Base-by-base conservation (phyloP, 2,329 filamentous ascomycete species). In the Stemphylium lycopersici region DNA sequence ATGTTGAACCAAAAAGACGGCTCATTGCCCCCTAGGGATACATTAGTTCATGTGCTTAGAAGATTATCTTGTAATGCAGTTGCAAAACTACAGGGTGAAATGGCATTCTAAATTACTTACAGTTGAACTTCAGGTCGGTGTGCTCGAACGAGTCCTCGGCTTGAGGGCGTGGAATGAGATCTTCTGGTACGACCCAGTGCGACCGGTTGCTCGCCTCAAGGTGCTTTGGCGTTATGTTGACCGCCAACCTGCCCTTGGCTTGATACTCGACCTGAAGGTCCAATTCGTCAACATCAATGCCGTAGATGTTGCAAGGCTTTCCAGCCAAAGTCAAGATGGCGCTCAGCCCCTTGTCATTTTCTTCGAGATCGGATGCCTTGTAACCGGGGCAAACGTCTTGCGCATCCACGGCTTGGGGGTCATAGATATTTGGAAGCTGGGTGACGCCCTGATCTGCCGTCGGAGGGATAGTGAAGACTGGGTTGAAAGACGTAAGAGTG, bases 241-340 rank as follows among this genome's bases (percentile, higher is more conserved):
- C 79, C 50, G 88, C 87, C 36, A 95, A 73, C 1, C 90, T 82
- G 62, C 90, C 84, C 13, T 76, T 74, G 4, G 84, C 81, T 68
- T 90, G 86, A 61, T 87, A 88, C 65, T 87, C 84, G 11, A 95
- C 87, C 3, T 84, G 82, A 29, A 96, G 77, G 32, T 81, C 82
- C 43, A 96, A 77, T 4, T 82, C 78, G 20, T 87, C 80, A 24
- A 96, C 78, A 68, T 96, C 91, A 6, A 82, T 88, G 0, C 91
- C 91, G 60, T 93, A 96, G 18, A 86, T 83, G 72, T 93, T 89
- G 78, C 91, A 87, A 26, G 83, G 70, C 18, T 77, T 61, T 3
- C 84, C 84, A 33, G 82, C 83, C 48, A 87, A 69, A 0, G 65
- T 76, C 62, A 87, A 66, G 4, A 75, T 78, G 6, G 84, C 84